These are phyloP conservation scores for Diplodia intermedia DNA, from an alignment of 2,329 filamentous ascomycete genomes.

Conservation along the genomic window DNA sequence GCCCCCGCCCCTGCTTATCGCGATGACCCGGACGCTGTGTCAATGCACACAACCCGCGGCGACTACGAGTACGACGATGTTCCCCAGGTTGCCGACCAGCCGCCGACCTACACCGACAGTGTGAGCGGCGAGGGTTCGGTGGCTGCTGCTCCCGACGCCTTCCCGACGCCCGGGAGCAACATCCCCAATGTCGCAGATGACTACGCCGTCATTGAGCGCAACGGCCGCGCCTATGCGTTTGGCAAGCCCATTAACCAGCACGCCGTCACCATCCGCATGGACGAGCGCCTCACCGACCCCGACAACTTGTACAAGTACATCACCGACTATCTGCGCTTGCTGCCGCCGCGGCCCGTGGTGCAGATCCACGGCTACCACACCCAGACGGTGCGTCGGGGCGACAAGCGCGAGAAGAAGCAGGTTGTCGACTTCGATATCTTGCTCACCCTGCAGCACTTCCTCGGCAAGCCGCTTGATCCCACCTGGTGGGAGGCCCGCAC, in stretches of 20 bases:
- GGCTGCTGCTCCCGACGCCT: not conserved
- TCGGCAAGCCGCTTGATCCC: slow-evolving; percentile 20
- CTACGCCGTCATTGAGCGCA: slow-evolving; percentile 31
- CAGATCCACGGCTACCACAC: slow-evolving; percentile 48
- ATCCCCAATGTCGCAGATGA: slow-evolving; percentile 5
- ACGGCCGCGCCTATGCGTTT: slow-evolving; percentile 18
- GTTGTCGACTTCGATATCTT: slow-evolving; percentile 50
- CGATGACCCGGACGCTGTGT: slow-evolving; percentile 48
- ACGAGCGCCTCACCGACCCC: slow-evolving; percentile 44
- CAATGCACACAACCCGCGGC: slow-evolving; percentile 49
- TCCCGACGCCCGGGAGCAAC: slow-evolving; percentile 2
- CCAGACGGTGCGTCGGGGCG: slow-evolving; percentile 44
- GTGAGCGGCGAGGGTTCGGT: slow-evolving; percentile 28
- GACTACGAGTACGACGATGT: slow-evolving; percentile 49
- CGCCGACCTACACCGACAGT: slow-evolving; percentile 46
- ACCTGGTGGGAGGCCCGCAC: slow-evolving; percentile 42
- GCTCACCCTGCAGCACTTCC: slow-evolving; percentile 44
- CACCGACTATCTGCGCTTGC: slow-evolving; percentile 37
- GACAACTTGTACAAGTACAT: slow-evolving; percentile 43
- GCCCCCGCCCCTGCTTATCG: slow-evolving; percentile 40
- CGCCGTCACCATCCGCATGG: slow-evolving; percentile 38
- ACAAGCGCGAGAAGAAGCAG: slow-evolving; percentile 46
- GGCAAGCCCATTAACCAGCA: slow-evolving; percentile 30
- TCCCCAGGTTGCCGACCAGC: slow-evolving; percentile 42
- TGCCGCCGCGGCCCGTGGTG: slow-evolving; percentile 45